Conservation (phyloP, 129 eudicot species). For the Saposhnikovia divaricata region DNA sequence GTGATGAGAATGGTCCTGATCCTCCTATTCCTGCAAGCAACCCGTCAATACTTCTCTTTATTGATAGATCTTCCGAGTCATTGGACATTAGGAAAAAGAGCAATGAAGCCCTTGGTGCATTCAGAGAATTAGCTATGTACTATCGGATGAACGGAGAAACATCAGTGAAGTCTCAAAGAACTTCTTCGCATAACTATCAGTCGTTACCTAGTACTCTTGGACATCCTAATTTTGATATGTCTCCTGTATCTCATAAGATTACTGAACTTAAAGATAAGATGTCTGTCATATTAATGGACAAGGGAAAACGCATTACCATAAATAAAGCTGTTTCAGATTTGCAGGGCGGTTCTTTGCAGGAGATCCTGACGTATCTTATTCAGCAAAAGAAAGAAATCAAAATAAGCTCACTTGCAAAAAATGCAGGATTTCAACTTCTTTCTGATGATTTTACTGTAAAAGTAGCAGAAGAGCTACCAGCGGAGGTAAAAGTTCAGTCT, state of each 20-base stretch:
- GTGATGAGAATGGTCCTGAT: slow-evolving; percentile 40
- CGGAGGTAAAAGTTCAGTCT: slow-evolving; percentile 25
- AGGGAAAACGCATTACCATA: slow-evolving; percentile 52
- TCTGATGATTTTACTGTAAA: slow-evolving; percentile 76
- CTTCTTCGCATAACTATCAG: slow-evolving; percentile 14
- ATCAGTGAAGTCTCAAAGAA: slow-evolving; percentile 24
- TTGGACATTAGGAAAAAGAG: slow-evolving; percentile 43
- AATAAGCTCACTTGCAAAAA: slow-evolving; percentile 81
- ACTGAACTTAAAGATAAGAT: slow-evolving; percentile 47
- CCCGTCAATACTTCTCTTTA: slow-evolving; percentile 72
- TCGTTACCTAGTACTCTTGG: slow-evolving; percentile 22
- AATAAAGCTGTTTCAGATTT: slow-evolving; percentile 45
- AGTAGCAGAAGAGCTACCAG: slow-evolving; percentile 28
- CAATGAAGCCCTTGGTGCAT: slow-evolving; percentile 53
- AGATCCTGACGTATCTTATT: slow-evolving; percentile 60
- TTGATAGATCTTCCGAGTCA: slow-evolving; percentile 76
- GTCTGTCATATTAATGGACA: slow-evolving; percentile 54
- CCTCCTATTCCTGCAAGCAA: slow-evolving; percentile 56
- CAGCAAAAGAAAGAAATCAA: slow-evolving; percentile 51
- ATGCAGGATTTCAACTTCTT: slow-evolving; percentile 77
- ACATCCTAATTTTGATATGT: slow-evolving; percentile 37
- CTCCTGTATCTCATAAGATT: slow-evolving; percentile 39
- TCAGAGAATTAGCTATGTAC: slow-evolving; percentile 58
- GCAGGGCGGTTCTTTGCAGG: slow-evolving; percentile 68
- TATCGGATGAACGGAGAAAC: slow-evolving; percentile 21